Evolutionary conservation across 179 eudicot species (phyloP).

Genomic region (Heliamphora pulchella): DNA sequence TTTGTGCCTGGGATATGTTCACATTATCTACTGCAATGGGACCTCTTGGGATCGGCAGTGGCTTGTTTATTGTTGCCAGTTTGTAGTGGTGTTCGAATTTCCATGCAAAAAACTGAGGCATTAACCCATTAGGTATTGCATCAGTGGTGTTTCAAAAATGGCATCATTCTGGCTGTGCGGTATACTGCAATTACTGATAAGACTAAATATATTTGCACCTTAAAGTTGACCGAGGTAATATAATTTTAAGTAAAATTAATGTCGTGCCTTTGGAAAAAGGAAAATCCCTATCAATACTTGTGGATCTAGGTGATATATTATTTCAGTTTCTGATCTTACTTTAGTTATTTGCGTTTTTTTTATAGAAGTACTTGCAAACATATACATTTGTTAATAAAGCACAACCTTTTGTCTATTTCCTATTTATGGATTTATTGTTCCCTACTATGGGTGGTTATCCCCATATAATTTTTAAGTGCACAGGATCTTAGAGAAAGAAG

Average conservation of each 20-base stretch:
- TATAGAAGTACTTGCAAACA: no score
- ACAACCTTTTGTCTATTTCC: no score
- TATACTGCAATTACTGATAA: not conserved
- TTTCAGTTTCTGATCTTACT: no score
- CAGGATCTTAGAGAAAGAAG: no score
- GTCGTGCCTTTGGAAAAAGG: not conserved
- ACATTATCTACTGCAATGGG: no score
- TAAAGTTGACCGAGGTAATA: not conserved
- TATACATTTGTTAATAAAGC: no score
- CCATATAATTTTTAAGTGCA: no score
- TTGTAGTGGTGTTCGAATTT: not conserved
- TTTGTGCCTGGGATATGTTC: no score
- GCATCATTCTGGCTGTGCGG: not conserved
- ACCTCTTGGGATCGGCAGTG: not conserved
- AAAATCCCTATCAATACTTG: not conserved
- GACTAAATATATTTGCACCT: not conserved
- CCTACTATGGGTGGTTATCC: no score
- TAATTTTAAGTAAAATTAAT: not conserved
- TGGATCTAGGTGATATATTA: not conserved
- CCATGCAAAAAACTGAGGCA: not conserved
- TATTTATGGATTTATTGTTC: no score
- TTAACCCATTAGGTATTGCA: not conserved
- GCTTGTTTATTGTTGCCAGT: not conserved
- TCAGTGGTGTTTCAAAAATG: not conserved
- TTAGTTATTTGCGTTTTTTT: no score